These are phyloP conservation scores for Mollisiaceae sp. DNA, from an alignment of 2,329 filamentous ascomycete species.

Conservation along the genomic window DNA sequence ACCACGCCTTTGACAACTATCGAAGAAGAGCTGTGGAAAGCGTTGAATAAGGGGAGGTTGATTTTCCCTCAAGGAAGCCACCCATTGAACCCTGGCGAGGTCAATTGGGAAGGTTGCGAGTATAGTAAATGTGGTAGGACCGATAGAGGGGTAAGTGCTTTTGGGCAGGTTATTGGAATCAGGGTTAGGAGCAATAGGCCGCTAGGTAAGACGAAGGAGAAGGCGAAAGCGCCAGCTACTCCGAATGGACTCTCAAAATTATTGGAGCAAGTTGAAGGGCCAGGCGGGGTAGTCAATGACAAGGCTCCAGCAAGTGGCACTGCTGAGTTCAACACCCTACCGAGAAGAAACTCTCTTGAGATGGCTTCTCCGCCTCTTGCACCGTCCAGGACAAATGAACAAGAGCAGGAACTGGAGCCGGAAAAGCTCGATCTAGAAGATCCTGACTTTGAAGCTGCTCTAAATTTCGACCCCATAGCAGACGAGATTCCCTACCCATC, in stretches of 20 bases:
- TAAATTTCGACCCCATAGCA: conserved; percentile 67
- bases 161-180: conserved; percentile 91
- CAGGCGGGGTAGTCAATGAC: neutral
- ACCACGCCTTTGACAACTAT: conserved; percentile 76
- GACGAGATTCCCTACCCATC: conserved; percentile 87
- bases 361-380: conserved; percentile 35
- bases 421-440: conserved; percentile 32
- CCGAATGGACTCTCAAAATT: conserved; percentile 9
- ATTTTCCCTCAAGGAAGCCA: conserved; percentile 68
- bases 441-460: conserved; percentile 38
- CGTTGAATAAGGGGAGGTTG: conserved; percentile 78
- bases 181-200: conserved; percentile 81
- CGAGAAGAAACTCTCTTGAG: conserved; percentile 36
- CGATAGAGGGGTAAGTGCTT: conserved; percentile 91
- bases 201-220: conserved; percentile 46
- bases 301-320: neutral
- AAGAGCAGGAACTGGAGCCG: conserved; percentile 24
- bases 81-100: conserved; percentile 53
- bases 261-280: neutral
- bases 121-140: conserved; percentile 97
- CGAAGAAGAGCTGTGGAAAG: conserved; percentile 94
- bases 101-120: conserved; percentile 84
- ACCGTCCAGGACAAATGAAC: conserved; percentile 30
- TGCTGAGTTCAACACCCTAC: conserved; percentile 34
- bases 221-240: conserved; percentile 18